phyloP scores from a whole-genome alignment of 2,329 filamentous ascomycete genomes.

The Nemania sp. region DNA sequence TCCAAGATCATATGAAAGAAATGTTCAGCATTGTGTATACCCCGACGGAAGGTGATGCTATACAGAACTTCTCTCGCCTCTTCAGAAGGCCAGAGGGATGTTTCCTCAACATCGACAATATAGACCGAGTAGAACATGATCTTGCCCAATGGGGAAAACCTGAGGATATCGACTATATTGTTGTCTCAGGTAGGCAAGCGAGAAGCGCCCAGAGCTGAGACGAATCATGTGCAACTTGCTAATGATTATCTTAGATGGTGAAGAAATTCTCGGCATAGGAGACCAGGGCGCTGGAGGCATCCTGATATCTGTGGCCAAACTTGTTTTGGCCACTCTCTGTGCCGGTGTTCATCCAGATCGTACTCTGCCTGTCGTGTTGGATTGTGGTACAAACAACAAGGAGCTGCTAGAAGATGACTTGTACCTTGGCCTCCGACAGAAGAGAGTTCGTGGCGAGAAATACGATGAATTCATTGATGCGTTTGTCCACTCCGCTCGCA shows the following conservation, averaged over 20 bases:
- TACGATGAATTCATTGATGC: slow-evolving; percentile 78
- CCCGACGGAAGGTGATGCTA: slow-evolving; percentile 86
- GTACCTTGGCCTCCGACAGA: slow-evolving; percentile 74
- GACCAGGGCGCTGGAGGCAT: slow-evolving; percentile 87
- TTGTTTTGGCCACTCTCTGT: slow-evolving; percentile 80
- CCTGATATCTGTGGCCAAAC: slow-evolving; percentile 81
- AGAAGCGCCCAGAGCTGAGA: no score
- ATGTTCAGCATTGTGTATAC: slow-evolving; percentile 94
- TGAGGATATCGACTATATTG: slow-evolving; percentile 85
- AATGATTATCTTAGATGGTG: slow-evolving; percentile 50
- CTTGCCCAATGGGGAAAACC: slow-evolving; percentile 68
- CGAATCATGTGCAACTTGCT: no score
- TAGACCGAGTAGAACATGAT: slow-evolving; percentile 66
- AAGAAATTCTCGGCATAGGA: slow-evolving; percentile 83
- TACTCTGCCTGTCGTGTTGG: slow-evolving; percentile 78
- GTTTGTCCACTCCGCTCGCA: slow-evolving; percentile 70
- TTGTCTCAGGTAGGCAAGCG: slow-evolving; percentile 68
- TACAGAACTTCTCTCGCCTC: slow-evolving; percentile 77
- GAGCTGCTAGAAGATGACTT: slow-evolving; percentile 73
- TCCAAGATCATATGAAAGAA: slow-evolving; percentile 77
- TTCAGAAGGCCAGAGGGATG: slow-evolving; percentile 81
- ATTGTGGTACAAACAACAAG: slow-evolving; percentile 84
- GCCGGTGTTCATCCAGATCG: slow-evolving; percentile 83
- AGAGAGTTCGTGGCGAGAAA: slow-evolving; percentile 67
- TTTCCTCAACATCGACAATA: slow-evolving; percentile 74